These are phyloP conservation scores for Septoria petroselini DNA, from an alignment of 2,329 filamentous ascomycete genomes.

Conservation along the genomic window DNA sequence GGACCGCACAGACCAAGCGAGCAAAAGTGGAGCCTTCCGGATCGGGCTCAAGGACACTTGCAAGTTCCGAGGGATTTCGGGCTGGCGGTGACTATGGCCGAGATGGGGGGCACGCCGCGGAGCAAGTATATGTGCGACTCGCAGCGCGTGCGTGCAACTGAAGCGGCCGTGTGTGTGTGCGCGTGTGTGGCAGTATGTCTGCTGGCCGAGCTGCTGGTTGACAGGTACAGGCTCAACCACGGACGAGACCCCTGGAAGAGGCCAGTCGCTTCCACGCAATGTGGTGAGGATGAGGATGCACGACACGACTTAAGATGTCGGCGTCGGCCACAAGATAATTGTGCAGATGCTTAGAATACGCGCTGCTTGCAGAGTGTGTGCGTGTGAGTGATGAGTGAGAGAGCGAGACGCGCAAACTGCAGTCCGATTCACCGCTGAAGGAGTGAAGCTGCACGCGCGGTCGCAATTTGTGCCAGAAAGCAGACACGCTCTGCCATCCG, in stretches of 20 bases:
- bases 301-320: slow-evolving; percentile 29
- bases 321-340: slow-evolving; percentile 16
- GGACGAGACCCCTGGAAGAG: slow-evolving; percentile 13
- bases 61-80: slow-evolving; percentile 9
- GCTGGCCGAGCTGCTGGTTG: slow-evolving; percentile 7
- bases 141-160: slow-evolving; percentile 10
- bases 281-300: slow-evolving; percentile 18
- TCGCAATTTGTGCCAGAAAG: slow-evolving; percentile 25
- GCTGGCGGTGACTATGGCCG: slow-evolving; percentile 12
- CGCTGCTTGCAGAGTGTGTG: slow-evolving; percentile 15
- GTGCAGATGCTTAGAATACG: slow-evolving; percentile 20
- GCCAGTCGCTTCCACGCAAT: slow-evolving; percentile 12
- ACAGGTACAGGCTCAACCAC: slow-evolving; percentile 9
- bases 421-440: slow-evolving; percentile 17
- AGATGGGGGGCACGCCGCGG: slow-evolving; percentile 13
- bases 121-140: slow-evolving; percentile 8
- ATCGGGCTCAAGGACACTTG: slow-evolving; percentile 11
- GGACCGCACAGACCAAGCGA: slow-evolving; percentile 4
- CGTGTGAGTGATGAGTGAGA: no score
- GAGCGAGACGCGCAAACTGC: slow-evolving; percentile 17
- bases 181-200: slow-evolving; percentile 2
- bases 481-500: slow-evolving; percentile 20
- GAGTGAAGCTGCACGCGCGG: slow-evolving; percentile 13
- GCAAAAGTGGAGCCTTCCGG: slow-evolving; percentile 7
- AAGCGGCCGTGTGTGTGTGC: slow-evolving; percentile 4